Evolutionary conservation across 2,329 filamentous ascomycete genomes (phyloP).

Genomic region (Pseudogymnoascus sp.): DNA sequence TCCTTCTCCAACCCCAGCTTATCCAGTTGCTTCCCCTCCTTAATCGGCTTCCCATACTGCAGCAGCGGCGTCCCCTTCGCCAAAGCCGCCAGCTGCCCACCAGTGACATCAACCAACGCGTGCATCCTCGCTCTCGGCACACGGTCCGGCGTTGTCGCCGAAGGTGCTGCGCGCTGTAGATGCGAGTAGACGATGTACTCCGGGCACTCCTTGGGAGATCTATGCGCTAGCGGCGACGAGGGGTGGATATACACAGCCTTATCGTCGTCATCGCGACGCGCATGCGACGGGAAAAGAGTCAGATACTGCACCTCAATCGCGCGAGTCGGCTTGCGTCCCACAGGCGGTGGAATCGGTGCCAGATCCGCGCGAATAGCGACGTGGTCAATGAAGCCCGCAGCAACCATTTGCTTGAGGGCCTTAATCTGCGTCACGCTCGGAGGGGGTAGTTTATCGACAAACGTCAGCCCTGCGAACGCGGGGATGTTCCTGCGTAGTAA

Average conservation of each 20-base stretch:
- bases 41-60: slow-evolving; percentile 82
- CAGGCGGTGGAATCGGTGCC: slow-evolving; percentile 63
- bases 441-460: slow-evolving; percentile 48
- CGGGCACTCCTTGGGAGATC: slow-evolving; percentile 66
- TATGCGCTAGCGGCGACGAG: slow-evolving; percentile 66
- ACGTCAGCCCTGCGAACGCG: slow-evolving; percentile 49
- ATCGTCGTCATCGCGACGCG: slow-evolving; percentile 41
- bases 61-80: slow-evolving; percentile 80
- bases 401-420: slow-evolving; percentile 82
- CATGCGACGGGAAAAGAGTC: slow-evolving; percentile 65
- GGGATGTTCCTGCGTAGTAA: slow-evolving; percentile 71
- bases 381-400: slow-evolving; percentile 89
- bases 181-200: slow-evolving; percentile 83
- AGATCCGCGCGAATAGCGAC: slow-evolving; percentile 86
- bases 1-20: slow-evolving; percentile 50
- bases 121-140: slow-evolving; percentile 80
- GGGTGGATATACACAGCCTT: slow-evolving; percentile 82
- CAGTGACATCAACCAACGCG: slow-evolving; percentile 71
- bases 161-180: slow-evolving; percentile 60
- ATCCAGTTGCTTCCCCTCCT: slow-evolving; percentile 56
- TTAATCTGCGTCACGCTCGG: slow-evolving; percentile 63
- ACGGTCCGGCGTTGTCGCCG: slow-evolving; percentile 39
- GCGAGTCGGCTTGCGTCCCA: slow-evolving; percentile 63
- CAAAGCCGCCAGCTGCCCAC: slow-evolving; percentile 66
- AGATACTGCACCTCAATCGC: slow-evolving; percentile 89